Evolutionary conservation across 208 protist genomes (phyloP).

Genomic region (Acanthamoeba sp.): DNA sequence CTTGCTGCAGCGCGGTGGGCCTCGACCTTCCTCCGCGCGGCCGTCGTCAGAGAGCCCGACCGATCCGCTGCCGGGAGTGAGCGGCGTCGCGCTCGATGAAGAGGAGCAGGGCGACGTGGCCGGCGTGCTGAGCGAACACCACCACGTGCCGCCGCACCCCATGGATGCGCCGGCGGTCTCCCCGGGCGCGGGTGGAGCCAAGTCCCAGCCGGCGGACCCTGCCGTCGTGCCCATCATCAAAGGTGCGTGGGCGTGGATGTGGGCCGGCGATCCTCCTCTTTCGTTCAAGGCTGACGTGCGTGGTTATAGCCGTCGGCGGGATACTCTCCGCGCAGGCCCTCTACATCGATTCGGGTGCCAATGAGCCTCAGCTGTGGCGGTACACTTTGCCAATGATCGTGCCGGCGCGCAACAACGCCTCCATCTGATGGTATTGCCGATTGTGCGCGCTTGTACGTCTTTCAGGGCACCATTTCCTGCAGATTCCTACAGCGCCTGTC

Average conservation of each 20-base stretch:
- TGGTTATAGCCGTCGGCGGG: neutral
- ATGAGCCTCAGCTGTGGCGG: slow-evolving; percentile 64
- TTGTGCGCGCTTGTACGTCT: neutral
- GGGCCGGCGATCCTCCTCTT: neutral
- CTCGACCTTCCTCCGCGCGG: too few relatives aligned
- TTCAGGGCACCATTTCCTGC: slow-evolving; percentile 33
- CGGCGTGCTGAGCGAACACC: slow-evolving; percentile 20
- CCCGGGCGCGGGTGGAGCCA: neutral
- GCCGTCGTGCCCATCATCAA: neutral
- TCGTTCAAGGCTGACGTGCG: too few relatives aligned
- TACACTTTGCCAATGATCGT: neutral
- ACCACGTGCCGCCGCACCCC: slow-evolving; percentile 14
- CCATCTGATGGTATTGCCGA: neutral
- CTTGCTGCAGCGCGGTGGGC: neutral
- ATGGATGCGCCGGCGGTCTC: neutral
- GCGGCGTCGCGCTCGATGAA: neutral
- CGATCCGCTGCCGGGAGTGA: neutral
- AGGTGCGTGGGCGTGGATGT: neutral
- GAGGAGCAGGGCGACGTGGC: slow-evolving; percentile 26
- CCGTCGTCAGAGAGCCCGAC: neutral
- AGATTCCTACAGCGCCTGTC: neutral
- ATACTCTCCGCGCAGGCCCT: neutral
- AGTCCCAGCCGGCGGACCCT: neutral
- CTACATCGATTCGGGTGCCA: neutral
- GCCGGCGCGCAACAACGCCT: neutral